Evolutionary conservation across 2,329 filamentous ascomycete genomes (phyloP).

Genomic region (Cordyceps fumosorosea): DNA sequence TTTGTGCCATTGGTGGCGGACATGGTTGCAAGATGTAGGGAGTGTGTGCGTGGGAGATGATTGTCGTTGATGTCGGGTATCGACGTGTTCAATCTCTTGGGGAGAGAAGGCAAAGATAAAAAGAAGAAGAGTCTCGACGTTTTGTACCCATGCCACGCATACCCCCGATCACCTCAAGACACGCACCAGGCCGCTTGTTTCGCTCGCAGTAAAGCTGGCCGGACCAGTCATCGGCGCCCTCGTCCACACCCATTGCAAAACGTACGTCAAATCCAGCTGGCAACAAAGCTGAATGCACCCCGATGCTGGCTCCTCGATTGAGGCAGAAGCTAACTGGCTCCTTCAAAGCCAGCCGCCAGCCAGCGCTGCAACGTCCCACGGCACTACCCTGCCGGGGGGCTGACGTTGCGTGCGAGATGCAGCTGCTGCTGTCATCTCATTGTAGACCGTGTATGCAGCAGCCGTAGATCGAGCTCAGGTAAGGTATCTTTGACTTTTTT

Average conservation of each 20-base stretch:
- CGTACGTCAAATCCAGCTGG: not conserved
- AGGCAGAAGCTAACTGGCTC: not conserved
- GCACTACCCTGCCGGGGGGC: not conserved
- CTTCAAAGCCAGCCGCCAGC: not conserved
- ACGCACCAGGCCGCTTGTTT: too few species aligned
- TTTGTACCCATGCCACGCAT: too few species aligned
- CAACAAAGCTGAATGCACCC: not conserved
- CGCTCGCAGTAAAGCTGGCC: too few species aligned
- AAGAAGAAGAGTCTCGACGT: too few species aligned
- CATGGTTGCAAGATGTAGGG: not conserved
- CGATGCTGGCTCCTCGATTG: not conserved
- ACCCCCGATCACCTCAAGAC: too few species aligned
- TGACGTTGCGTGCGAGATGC: constrained; percentile 1
- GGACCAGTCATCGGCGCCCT: too few species aligned
- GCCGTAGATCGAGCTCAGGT: not conserved
- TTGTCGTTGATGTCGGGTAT: not conserved
- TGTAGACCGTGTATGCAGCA: not conserved
- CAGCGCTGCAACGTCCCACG: not conserved
- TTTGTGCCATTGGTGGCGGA: not conserved
- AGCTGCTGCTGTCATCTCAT: not conserved
- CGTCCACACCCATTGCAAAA: too few species aligned
- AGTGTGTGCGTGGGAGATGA: not conserved
- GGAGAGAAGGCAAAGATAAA: not conserved
- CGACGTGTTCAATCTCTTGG: not conserved
- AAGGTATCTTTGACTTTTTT: not conserved